Evolutionary conservation across 2,329 filamentous ascomycete species (phyloP), one percentile per base, ranked within the genome.

Genomic region (Furcasterigmium sp.): DNA sequence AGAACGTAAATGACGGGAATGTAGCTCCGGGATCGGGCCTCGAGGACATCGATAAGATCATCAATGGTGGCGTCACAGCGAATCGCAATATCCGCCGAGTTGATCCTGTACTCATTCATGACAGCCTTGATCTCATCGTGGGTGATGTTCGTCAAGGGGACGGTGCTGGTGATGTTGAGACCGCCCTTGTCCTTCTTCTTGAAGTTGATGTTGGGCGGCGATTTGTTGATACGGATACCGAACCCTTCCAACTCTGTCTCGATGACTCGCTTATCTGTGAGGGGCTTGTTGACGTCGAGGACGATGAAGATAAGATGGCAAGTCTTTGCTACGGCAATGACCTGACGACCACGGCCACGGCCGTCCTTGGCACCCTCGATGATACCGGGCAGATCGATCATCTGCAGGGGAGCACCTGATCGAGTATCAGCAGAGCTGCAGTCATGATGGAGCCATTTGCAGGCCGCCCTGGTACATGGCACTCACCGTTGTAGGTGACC

Each of bases 111-210:
- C 67, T 98, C 93, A 68, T 78, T 82, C 88, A 98, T 91, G 54
- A 98, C 93, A 42, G 93, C 93, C 71, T 88, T 94, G 75, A 98
- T 95, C 72, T 98, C 93, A 59, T 95, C 93, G 54, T 90, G 78
- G 63, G 93, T 87, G 58, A 98, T 95, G 67, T 98, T 89, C 19
- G 85, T 85, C 54, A 98, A 73, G 5, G 91, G 89, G 36, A 93
- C 85, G 3, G 93, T 98, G 67, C 82, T 93, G n/a, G 91, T 95
- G 60, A 98, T 93, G 59, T 87, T 91, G 60, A 98, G 82, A 28
- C 93, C 93, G 54, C 93, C 93, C 71, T 97, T 97, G 68, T 98
- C 93, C 75, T 98, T 98, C 76, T 98, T 98, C 70, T 85, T 94
- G 75, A 96, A 95, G n/a, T 93, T 87, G 58, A 98, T 98, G 64